These are phyloP conservation scores for Apiospora kogelbergensis DNA, from an alignment of 2,329 filamentous ascomycete genomes.

Conservation along the genomic window DNA sequence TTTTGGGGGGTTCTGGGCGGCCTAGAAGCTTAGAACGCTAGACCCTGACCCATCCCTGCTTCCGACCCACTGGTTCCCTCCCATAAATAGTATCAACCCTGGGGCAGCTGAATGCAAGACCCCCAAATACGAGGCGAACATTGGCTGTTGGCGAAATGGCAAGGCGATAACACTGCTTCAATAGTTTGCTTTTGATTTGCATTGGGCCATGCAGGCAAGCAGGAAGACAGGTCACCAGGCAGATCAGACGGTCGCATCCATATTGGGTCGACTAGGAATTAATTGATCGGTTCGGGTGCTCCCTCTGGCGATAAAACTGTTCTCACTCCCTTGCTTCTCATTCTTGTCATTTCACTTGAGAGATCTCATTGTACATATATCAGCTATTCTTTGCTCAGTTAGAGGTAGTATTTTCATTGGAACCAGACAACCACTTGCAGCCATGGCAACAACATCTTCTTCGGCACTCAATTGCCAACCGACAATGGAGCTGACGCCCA, in stretches of 20 bases:
- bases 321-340: neutral
- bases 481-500: neutral
- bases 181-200: neutral
- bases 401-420: neutral
- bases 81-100: conserved; percentile 4
- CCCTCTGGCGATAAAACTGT: neutral
- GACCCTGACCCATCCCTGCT: neutral
- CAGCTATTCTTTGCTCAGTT: neutral
- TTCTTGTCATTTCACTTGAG: too few relatives aligned
- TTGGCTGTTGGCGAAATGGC: conserved; percentile 1
- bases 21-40: neutral
- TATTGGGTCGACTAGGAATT: neutral
- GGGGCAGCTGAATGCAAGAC: neutral
- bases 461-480: neutral
- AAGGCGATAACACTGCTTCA: neutral
- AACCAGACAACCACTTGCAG: neutral
- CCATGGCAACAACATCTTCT: neutral
- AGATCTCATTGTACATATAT: neutral
- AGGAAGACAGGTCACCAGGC: neutral
- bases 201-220: neutral
- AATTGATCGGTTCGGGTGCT: neutral
- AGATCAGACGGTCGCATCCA: neutral
- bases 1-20: neutral
- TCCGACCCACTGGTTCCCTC: neutral
- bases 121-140: neutral